phyloP scores from a whole-genome alignment of 2,329 filamentous ascomycete species.

The Verticillium klebahnii region DNA sequence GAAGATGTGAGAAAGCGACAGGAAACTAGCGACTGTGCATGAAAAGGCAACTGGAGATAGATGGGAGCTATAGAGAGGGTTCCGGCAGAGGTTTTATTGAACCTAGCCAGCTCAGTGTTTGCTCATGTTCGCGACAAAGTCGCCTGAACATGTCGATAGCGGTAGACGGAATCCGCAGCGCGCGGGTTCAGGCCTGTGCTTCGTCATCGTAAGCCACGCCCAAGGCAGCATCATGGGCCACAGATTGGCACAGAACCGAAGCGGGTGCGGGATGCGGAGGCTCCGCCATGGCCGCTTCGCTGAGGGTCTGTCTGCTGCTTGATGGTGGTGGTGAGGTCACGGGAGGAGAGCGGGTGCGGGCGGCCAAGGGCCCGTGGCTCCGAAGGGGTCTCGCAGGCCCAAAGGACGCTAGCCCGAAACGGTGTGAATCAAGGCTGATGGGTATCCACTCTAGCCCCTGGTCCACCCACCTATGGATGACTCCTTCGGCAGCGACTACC shows the following conservation, averaged over 20 bases:
- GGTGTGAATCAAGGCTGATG: not conserved
- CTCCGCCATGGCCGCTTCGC: not conserved
- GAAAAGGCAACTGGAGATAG: not conserved
- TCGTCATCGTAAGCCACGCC: not conserved
- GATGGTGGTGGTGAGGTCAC: not conserved
- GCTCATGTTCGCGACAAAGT: not conserved
- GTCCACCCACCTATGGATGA: too few relatives aligned
- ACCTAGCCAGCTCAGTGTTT: not conserved
- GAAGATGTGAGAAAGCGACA: not conserved
- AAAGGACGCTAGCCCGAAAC: not conserved
- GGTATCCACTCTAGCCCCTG: too few relatives aligned
- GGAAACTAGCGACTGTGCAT: not conserved
- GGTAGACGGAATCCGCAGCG: not conserved
- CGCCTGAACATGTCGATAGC: not conserved
- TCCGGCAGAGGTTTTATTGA: not conserved
- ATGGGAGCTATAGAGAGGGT: too few relatives aligned
- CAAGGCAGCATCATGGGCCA: not conserved
- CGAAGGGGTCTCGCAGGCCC: too few relatives aligned
- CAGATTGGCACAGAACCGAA: not conserved
- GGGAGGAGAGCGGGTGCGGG: not conserved
- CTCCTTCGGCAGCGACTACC: too few relatives aligned
- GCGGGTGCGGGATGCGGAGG: not conserved
- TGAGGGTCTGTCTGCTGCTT: not conserved
- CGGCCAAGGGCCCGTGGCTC: not conserved
- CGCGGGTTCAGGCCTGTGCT: not conserved